phyloP scores from a whole-genome alignment of 192 early-diverging fungal species.

The Backusella morwellensis region DNA sequence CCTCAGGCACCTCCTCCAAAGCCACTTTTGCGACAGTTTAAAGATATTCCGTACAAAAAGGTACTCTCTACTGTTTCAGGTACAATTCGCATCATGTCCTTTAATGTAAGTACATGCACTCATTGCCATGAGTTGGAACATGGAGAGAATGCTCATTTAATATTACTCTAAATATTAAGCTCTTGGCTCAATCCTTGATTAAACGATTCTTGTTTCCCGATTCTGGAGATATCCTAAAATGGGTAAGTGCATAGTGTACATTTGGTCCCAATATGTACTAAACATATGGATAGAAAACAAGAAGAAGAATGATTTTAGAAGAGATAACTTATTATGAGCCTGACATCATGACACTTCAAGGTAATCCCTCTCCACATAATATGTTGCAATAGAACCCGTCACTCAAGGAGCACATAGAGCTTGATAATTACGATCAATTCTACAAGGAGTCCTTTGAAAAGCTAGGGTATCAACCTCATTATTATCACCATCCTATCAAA shows the following conservation, averaged over 20 bases:
- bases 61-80: not conserved
- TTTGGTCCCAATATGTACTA: not conserved
- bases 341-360: constrained; percentile 36
- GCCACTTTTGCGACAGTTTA: not conserved
- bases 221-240: constrained; percentile 36
- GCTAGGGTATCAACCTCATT: constrained; percentile 22
- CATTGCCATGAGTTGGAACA: not conserved
- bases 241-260: constrained; percentile 18
- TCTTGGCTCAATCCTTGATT: constrained; percentile 33
- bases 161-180: constrained; percentile 10
- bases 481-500: constrained; percentile 24
- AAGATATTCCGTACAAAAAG: not conserved
- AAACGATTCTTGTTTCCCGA: constrained; percentile 35
- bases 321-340: constrained; percentile 32
- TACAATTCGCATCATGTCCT: constrained; percentile 19
- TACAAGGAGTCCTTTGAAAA: constrained; percentile 20
- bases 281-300: constrained; percentile 30
- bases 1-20: not conserved
- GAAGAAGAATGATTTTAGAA: constrained; percentile 33
- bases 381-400: not conserved
- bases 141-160: not conserved
- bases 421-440: constrained; percentile 33
- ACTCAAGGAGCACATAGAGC: constrained; percentile 18
- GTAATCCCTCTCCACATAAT: not conserved
- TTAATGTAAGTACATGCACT: constrained; percentile 7